Conservation (phyloP, 441 rosid genomes). For the Melastoma candidum region DNA sequence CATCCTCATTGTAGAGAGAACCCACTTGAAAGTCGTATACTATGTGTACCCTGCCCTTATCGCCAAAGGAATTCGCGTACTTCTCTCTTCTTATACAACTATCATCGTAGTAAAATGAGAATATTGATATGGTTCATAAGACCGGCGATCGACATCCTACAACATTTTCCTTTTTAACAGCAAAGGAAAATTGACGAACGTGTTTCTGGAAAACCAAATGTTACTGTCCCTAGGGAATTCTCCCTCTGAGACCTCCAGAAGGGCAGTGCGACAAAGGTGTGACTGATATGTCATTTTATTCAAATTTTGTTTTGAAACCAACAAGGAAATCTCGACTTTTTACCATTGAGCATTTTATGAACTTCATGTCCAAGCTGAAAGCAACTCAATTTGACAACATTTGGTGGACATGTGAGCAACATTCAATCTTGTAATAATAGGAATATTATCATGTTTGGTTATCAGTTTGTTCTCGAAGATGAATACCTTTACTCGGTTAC, state of each 20-base stretch:
- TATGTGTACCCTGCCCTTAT: slow-evolving; percentile 74
- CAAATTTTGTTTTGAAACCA: no score
- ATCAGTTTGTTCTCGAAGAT: no score
- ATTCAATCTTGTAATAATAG: no score
- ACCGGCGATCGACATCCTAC: background rate
- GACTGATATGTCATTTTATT: no score
- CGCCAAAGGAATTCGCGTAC: slow-evolving; percentile 11
- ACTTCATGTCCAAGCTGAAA: no score
- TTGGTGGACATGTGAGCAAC: no score
- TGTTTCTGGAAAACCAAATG: slow-evolving; percentile 30
- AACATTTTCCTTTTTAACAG: slow-evolving; percentile 24
- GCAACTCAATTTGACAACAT: no score
- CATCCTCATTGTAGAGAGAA: slow-evolving; percentile 36
- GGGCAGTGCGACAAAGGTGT: slow-evolving; percentile 55
- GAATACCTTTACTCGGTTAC: no score
- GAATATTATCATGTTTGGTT: no score
- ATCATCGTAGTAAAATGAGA: background rate
- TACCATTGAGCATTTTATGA: no score
- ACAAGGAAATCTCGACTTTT: no score
- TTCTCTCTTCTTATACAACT: no score
- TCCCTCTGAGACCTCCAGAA: slow-evolving; percentile 58
- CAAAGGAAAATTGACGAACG: slow-evolving; percentile 25
- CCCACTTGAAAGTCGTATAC: slow-evolving; percentile 84
- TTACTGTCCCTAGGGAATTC: slow-evolving; percentile 70
- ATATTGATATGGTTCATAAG: background rate